Evolutionary conservation across 768 basidiomycete genomes (phyloP).

Genomic region (Lactarius pseudohatsudake): DNA sequence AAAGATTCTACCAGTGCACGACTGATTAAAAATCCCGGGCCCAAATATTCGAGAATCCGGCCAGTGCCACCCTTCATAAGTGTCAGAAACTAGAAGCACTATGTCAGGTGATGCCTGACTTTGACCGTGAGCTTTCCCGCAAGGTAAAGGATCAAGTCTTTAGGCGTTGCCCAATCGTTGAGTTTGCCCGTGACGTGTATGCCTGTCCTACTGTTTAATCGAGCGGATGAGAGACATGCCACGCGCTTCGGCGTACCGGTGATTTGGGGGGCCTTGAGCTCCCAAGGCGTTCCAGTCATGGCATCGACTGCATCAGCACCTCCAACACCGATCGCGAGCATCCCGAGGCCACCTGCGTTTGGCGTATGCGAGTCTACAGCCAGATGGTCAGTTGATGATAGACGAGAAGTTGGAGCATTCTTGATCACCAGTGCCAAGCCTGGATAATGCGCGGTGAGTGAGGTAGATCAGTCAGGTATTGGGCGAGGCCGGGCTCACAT

Average conservation of each 20-base stretch:
- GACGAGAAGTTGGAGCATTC: not conserved
- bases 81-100: conserved; percentile 5
- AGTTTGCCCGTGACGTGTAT: conserved; percentile 86
- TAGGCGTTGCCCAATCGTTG: conserved; percentile 90
- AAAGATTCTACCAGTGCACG: conserved; percentile 73
- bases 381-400: not conserved
- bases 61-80: conserved; percentile 85
- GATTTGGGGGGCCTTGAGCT: conserved; percentile 87
- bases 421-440: conserved; percentile 76
- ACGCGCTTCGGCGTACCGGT: conserved; percentile 51
- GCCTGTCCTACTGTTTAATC: conserved; percentile 44
- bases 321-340: conserved; percentile 98
- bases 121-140: conserved; percentile 93
- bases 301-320: conserved; percentile 98
- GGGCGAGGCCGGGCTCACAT: conserved; percentile 52
- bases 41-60: conserved; percentile 94
- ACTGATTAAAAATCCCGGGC: conserved; percentile 83
- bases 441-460: conserved; percentile 34
- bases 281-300: conserved; percentile 98
- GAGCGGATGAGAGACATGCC: conserved; percentile 1
- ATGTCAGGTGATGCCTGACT: conserved; percentile 46
- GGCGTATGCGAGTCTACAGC: conserved; percentile 90
- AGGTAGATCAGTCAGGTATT: conserved; percentile 12
- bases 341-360: conserved; percentile 94
- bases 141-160: conserved; percentile 93